Conservation (phyloP, 371 early-diverging fungal genomes). For the Haplosporangium sp. region DNA sequence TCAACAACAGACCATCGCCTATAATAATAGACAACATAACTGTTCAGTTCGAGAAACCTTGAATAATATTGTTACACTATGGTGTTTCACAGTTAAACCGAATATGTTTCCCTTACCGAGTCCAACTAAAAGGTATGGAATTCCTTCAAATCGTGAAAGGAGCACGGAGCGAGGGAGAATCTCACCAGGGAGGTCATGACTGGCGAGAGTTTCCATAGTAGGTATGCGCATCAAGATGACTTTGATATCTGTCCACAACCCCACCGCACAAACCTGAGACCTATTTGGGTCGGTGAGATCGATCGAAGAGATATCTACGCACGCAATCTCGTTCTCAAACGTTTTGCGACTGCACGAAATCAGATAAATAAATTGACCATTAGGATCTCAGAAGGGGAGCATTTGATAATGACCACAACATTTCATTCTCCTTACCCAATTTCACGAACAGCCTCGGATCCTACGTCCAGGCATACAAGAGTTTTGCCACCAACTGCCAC, state of each 20-base stretch:
- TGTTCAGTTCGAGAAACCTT: not conserved
- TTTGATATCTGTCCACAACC: slow-evolving; percentile 81
- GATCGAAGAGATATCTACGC: slow-evolving; percentile 75
- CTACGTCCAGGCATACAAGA: slow-evolving; percentile 70
- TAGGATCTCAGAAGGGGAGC: not conserved
- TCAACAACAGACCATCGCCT: slow-evolving; percentile 84
- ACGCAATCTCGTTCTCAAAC: slow-evolving; percentile 77
- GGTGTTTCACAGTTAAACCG: not conserved
- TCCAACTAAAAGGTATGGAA: slow-evolving; percentile 77
- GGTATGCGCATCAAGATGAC: slow-evolving; percentile 75
- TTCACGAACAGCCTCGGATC: slow-evolving; percentile 54
- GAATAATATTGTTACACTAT: not conserved
- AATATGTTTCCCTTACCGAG: slow-evolving; percentile 62
- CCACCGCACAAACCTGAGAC: slow-evolving; percentile 73
- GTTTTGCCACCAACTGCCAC: slow-evolving; percentile 67
- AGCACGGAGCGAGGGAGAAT: slow-evolving; percentile 82
- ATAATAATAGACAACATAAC: not conserved
- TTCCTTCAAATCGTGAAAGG: slow-evolving; percentile 69
- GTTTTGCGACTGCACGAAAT: slow-evolving; percentile 55
- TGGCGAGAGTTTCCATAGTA: slow-evolving; percentile 61
- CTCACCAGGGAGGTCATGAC: slow-evolving; percentile 66
- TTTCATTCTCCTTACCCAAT: slow-evolving; percentile 56
- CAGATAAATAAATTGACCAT: not conserved
- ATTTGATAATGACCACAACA: not conserved
- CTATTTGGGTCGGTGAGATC: slow-evolving; percentile 52